Percentiles rank a stretch among this genome's conserved stretches.
Conservation (phyloP, 176 grass and related monocot genomes). For the Zoysia pacifica region DNA sequence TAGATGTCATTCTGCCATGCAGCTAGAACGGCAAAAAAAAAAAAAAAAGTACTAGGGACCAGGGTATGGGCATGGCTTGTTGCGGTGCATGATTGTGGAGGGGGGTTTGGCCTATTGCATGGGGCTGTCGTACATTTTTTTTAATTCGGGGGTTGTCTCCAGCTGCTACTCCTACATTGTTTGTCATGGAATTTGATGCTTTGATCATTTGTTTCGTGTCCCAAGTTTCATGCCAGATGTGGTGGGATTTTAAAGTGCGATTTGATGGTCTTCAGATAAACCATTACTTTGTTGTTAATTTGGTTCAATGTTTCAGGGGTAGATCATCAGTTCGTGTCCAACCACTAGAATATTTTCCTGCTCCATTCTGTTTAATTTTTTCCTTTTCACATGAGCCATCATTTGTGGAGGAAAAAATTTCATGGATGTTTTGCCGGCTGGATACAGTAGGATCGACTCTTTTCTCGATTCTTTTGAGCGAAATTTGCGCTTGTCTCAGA, state of each 20-base stretch:
- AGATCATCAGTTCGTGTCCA: not conserved
- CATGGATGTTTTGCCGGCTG: not conserved
- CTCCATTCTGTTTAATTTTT: not conserved
- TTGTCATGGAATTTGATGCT: slow-evolving; percentile 38
- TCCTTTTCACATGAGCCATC: too few species aligned
- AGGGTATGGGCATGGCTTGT: slow-evolving; percentile 12
- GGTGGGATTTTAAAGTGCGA: not conserved
- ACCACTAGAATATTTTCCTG: not conserved
- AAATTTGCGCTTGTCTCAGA: not conserved
- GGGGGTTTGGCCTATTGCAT: slow-evolving; percentile 12
- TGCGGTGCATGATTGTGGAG: slow-evolving; percentile 33
- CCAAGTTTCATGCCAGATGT: slow-evolving; percentile 9
- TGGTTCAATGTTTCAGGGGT: not conserved
- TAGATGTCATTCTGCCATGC: not conserved
- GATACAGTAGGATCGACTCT: not conserved
- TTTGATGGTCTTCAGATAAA: not conserved
- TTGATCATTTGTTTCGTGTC: slow-evolving; percentile 21
- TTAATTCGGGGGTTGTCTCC: slow-evolving; percentile 30
- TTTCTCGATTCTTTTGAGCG: not conserved
- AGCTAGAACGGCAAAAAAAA: slow-evolving; percentile 13
- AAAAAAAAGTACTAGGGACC: slow-evolving; percentile 11
- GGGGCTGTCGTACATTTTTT: not conserved
- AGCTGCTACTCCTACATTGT: slow-evolving; percentile 28
- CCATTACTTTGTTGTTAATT: not conserved
- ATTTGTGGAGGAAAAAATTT: too few species aligned